Base-by-base conservation (phyloP, 805 yeast species). In the Jamesozyma spencerorum region DNA sequence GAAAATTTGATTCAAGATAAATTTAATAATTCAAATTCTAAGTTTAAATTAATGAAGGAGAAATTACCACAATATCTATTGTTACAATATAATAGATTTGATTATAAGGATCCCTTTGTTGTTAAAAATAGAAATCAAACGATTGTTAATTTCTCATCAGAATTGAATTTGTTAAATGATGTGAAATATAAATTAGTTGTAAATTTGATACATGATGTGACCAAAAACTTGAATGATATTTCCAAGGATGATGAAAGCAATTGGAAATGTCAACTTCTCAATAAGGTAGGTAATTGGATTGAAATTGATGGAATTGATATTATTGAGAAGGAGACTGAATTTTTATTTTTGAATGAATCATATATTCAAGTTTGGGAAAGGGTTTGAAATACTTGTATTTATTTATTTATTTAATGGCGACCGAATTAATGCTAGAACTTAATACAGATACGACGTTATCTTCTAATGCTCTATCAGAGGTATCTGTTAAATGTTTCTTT, bases 401-500 rank as follows among this genome's bases (percentile, higher is more conserved):
- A 32, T 19, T 14, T 38, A 14, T 24, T 40, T 70, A 85, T 62
- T 82, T 82, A 51, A 92, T 86, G 20, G 96, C 95, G 43, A 85
- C 80, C 36, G 90, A 77, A 63, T 92, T 88, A 32, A 92, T 88
- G 63, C 83, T 84, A 37, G 96, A 85, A 13, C 95, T 85, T 57
- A 88, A 70, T 47, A 90, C 74, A 27, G 94, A 78, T 11, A 85
- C 86, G 37, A 92, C 80, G 59, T 92, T 94, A 39, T 85, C 92
- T 63, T 92, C 98, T 53, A 94, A 76, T 39, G 85, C 70, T 45
- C 71, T 69, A 49, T 85, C 94, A 10, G 95, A 94, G 0, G 94
- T 84, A 47, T 85, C 96, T 36, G 81, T 74, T 54, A 92, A 71
- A 68, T 92, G 99, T 69, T 90, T 92, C 77, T 94, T 92, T 32